Evolutionary conservation across 345 rosid genomes (phyloP).

Genomic region (Erysimum cheiranthoides): DNA sequence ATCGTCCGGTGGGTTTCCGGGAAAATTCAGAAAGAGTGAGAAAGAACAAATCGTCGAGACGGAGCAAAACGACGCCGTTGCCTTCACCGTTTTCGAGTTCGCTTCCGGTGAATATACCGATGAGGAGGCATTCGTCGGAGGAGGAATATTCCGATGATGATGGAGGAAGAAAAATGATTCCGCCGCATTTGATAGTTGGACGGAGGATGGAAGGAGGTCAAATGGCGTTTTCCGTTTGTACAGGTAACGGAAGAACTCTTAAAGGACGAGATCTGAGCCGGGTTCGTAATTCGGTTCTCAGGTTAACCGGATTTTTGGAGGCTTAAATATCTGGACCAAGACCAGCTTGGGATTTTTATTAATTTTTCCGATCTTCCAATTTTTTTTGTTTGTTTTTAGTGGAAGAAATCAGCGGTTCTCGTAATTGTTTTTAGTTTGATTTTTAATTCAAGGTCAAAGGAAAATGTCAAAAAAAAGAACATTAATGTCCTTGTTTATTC

Average conservation of each 20-base stretch:
- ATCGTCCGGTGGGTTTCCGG: conserved; percentile 33
- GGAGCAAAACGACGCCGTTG: conserved; percentile 29
- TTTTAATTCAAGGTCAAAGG: conserved; percentile 35
- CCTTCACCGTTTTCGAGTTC: conserved; percentile 36
- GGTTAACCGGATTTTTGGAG: conserved; percentile 90
- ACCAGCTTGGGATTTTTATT: conserved; percentile 15
- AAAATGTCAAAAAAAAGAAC: conserved; percentile 38
- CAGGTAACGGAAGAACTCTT: conserved; percentile 84
- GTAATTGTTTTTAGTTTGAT: conserved; percentile 22
- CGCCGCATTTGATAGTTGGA: conserved; percentile 51
- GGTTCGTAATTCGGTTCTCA: conserved; percentile 82
- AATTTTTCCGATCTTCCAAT: conserved; percentile 8
- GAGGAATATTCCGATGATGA: conserved; percentile 43
- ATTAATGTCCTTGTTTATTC: conserved; percentile 33
- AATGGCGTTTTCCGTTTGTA: conserved; percentile 76
- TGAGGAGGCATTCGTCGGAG: conserved; percentile 31
- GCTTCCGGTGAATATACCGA: conserved; percentile 51
- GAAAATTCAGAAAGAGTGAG: neutral
- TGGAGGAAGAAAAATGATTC: conserved; percentile 43
- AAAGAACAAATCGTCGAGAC: conserved; percentile 15
- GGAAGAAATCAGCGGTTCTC: conserved; percentile 30
- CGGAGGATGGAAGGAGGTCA: conserved; percentile 60
- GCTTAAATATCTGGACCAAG: conserved; percentile 42
- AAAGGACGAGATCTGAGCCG: conserved; percentile 82
- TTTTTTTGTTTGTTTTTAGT: neutral